phyloP scores from a whole-genome alignment of 305 asterid genomes.

The Plantago coronopus region DNA sequence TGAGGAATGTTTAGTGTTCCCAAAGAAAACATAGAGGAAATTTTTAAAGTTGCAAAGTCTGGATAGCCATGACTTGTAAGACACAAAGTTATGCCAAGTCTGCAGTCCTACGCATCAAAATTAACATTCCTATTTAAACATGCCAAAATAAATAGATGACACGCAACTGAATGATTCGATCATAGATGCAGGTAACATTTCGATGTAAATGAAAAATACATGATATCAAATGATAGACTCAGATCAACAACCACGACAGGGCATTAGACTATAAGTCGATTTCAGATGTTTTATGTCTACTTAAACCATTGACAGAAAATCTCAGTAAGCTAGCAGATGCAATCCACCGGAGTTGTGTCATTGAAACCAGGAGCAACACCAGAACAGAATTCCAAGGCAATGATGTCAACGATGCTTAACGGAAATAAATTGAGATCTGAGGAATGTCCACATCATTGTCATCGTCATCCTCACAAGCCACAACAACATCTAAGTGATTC shows the following conservation, averaged over 20 bases:
- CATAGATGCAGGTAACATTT: background rate
- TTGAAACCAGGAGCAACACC: background rate
- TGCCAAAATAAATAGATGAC: too few species aligned
- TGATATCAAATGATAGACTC: background rate
- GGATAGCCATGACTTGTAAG: background rate
- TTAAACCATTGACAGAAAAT: background rate
- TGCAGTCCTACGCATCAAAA: too few species aligned
- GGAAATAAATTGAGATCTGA: conserved; percentile 66
- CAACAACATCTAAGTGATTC: conserved; percentile 68
- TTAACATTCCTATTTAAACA: too few species aligned
- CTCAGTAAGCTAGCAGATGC: background rate
- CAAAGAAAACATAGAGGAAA: too few species aligned
- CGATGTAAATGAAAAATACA: background rate
- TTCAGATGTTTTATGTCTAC: background rate
- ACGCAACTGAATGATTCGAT: too few species aligned
- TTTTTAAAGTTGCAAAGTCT: background rate
- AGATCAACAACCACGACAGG: background rate
- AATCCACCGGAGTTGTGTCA: background rate
- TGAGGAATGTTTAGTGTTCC: too few species aligned
- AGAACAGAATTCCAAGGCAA: background rate
- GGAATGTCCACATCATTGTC: conserved; percentile 89
- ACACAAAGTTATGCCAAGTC: too few species aligned
- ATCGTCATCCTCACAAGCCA: conserved; percentile 88
- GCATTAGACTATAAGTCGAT: background rate
- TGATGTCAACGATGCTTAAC: conserved; percentile 27